Base-by-base conservation (phyloP, 805 yeast genomes). In the Cyberlindnera mrakii region DNA sequence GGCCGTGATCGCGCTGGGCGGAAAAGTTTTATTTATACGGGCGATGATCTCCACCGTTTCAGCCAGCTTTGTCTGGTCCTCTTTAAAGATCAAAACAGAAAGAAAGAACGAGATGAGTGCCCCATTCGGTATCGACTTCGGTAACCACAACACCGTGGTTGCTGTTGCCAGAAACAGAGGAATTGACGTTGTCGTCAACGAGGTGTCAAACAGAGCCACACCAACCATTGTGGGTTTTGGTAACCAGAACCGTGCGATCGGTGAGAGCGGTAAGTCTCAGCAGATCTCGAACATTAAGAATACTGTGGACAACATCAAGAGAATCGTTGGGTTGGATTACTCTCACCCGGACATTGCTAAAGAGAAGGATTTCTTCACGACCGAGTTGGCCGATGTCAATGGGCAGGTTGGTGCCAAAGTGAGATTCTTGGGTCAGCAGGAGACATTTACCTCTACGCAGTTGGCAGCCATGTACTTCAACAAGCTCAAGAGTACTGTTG, bases 91-190 rank as follows among this genome's bases (percentile, higher is more conserved):
- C 37, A 34, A 23, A 34, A 34, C 9, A 34, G 37, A 34, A 34
- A 14, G 17, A 33, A 15, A 11, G 16, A 35, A n/a, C n/a, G 43
- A 40, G 34, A 89, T 88, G 96, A 85, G 95, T 69, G 77, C 83
- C 64, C 96, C 96, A 70, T 85, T 90, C 63, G 99, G 99, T 75
- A 82, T 93, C 69, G 99, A 93, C 80, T 84, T 93, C 65, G 99
- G 99, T 72, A 89, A 89, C 74, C 77, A 79, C 75, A 85, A 78
- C 76, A 81, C 96, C 52, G 97, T 91, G 56, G 78, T 91, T 64
- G 98, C 95, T 35, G 84, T 95, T 64, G 99, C 99, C 51, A 85
- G 91, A 67, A 93, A 91, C 80, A 83, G 98, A 75, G 98, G 98
- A 64, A 93, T 93, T 64, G 99, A 93, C 68, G 83, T 93, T 60